Percentiles rank a stretch among this genome's conserved stretches.
Conservation (phyloP, 768 basidiomycete genomes). For the Daedalea quercina region DNA sequence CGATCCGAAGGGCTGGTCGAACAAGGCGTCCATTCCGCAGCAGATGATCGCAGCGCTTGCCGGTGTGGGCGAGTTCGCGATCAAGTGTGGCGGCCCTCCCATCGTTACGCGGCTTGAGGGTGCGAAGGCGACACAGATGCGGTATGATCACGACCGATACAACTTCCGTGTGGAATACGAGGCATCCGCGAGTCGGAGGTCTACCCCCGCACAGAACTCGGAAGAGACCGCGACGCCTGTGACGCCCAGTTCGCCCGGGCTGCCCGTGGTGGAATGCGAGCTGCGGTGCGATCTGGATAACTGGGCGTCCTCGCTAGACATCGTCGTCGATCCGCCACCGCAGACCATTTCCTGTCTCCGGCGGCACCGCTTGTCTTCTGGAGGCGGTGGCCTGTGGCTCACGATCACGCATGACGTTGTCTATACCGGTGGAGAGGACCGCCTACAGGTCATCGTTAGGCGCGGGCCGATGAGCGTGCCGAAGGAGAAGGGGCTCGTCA, state of each 20-base stretch:
- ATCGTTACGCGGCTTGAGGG: conserved; percentile 79
- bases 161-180: conserved; percentile 84
- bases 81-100: conserved; percentile 93
- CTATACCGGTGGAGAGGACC: conserved; percentile 73
- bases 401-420: conserved; percentile 82
- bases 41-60: conserved; percentile 87
- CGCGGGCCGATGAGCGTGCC: conserved; percentile 51
- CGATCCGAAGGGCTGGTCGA: conserved; percentile 96
- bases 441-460: conserved; percentile 67
- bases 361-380: conserved; percentile 77
- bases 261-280: conserved; percentile 76
- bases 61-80: conserved; percentile 91
- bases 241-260: conserved; percentile 18
- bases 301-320: conserved; percentile 78
- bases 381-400: conserved; percentile 93
- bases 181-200: conserved; percentile 44
- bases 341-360: conserved; percentile 75
- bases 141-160: conserved; percentile 84
- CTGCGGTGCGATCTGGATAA: conserved; percentile 88
- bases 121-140: conserved; percentile 63
- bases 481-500: conserved; percentile 76
- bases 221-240: conserved; percentile 8
- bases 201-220: conserved; percentile 8
- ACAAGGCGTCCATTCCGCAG: conserved; percentile 89
- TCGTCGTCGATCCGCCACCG: conserved; percentile 91